These are phyloP conservation scores for Phytophthora macrochlamydospora DNA, from an alignment of 352 stramenopile genomes.

Conservation along the genomic window DNA sequence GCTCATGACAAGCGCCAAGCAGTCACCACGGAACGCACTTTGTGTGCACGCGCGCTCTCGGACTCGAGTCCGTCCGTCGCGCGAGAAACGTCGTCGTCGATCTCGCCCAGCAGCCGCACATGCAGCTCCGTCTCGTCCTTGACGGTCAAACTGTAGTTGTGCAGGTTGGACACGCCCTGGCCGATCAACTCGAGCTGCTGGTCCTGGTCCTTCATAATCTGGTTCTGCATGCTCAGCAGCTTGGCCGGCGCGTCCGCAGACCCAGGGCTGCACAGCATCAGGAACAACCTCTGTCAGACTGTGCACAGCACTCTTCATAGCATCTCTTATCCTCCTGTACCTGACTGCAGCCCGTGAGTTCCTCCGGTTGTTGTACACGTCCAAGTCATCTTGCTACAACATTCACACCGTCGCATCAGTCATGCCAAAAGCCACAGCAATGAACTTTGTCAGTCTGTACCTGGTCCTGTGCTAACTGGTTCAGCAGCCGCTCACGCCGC, in stretches of 20 bases:
- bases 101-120: constrained; percentile 88
- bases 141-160: constrained; percentile 84
- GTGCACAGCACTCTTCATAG: background rate
- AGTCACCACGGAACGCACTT: constrained; percentile 26
- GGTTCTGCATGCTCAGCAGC: constrained; percentile 86
- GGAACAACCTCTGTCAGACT: constrained; percentile 11
- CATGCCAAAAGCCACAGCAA: background rate
- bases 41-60: constrained; percentile 78
- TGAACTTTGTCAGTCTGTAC: constrained; percentile 15
- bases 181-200: constrained; percentile 86
- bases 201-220: constrained; percentile 92
- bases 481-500: constrained; percentile 65
- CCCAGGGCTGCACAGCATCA: constrained; percentile 26
- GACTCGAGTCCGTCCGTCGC: constrained; percentile 86
- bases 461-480: constrained; percentile 68
- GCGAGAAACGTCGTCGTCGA: constrained; percentile 86
- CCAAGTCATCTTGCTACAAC: constrained; percentile 70
- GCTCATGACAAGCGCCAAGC: too few species aligned
- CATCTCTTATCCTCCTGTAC: constrained; percentile 17
- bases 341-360: constrained; percentile 32
- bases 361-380: constrained; percentile 76
- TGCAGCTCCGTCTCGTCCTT: constrained; percentile 92
- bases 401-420: constrained; percentile 1
- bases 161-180: constrained; percentile 82
- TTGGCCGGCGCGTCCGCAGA: constrained; percentile 37